Base-by-base conservation (phyloP, 163 green algal species). In the Trebouxia gelatinosa region DNA sequence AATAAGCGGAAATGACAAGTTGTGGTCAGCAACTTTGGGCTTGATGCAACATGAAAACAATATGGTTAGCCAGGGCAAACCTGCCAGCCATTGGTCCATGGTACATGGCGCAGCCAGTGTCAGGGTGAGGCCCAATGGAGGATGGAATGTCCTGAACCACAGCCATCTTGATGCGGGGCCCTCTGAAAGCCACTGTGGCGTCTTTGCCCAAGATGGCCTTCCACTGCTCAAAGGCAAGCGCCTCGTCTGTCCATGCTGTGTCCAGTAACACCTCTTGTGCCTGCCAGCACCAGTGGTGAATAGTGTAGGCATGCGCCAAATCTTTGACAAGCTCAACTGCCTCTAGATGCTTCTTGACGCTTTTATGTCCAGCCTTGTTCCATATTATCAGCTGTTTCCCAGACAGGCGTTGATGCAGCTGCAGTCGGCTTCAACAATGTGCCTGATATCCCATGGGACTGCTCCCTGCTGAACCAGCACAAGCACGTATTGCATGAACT, bases 51-150 rank as follows among this genome's bases (percentile, higher is more conserved):
- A 59, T 59, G 48, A 7, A 23, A 59, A 19, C 48, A 59, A 2
- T 2, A 23, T 3, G 2, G 48, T 23, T 29, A 19, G 19, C 48
- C 23, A 19, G 23, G 19, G 26, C 48, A 59, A 7, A 75, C 76
- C 76, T 81, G 76, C 70, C 72, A 32, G 70, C 76, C 70, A 87
- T 58, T 6, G 82, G 81, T 0, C 85, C 89, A 75, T 90, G 91
- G 80, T 92, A 92, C 71, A 91, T 89, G 17, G 89, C 89, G 3
- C 87, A 75, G 26, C 89, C 89, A 2, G 86, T 92, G 31, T 83
- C 90, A 70, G 74, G 87, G 81, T 93, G 88, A 5, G 89, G 89
- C 32, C 77, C 77, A 28, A 92, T 85, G 35, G 78, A 80, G 2
- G 82, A 85, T 21, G 89, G 89, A 39, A 81, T 57, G 17, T 89